phyloP scores from a whole-genome alignment of 2,329 filamentous ascomycete species.

The Beauveria medogensis region DNA sequence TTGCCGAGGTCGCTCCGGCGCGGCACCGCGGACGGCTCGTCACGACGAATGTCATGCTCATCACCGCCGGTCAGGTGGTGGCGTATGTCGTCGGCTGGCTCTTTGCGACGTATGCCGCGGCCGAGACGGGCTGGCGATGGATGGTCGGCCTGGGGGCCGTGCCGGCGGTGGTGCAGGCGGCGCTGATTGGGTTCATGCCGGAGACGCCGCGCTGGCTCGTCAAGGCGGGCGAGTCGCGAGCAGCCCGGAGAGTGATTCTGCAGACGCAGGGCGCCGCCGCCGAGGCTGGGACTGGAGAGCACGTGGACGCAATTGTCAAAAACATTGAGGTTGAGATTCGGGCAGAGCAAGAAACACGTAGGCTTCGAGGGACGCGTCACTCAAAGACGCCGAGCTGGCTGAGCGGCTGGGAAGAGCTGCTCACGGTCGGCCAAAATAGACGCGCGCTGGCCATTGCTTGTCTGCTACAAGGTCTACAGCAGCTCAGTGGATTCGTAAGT shows the following conservation, averaged over 20 bases:
- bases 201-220: conserved; percentile 88
- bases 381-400: conserved; percentile 28
- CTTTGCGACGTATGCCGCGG: conserved; percentile 49
- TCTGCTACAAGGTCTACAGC: conserved; percentile 78
- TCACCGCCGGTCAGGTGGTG: conserved; percentile 81
- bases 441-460: conserved; percentile 79
- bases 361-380: conserved; percentile 24
- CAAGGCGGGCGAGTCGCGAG: conserved; percentile 51
- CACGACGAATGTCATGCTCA: conserved; percentile 72
- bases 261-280: conserved; percentile 50
- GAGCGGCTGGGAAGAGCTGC: conserved; percentile 44
- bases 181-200: conserved; percentile 64
- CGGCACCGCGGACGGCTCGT: conserved; percentile 70
- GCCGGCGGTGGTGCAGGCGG: conserved; percentile 65
- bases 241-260: conserved; percentile 57
- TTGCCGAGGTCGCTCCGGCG: conserved; percentile 76
- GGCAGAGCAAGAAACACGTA: conserved; percentile 53
- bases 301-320: conserved; percentile 53
- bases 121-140: conserved; percentile 68
- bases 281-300: conserved; percentile 31
- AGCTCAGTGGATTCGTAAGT: conserved; percentile 74
- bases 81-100: conserved; percentile 80
- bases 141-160: conserved; percentile 81
- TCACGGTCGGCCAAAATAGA: conserved; percentile 54
- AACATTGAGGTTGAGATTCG: conserved; percentile 67